These are phyloP conservation scores for Kuraishia ogatae DNA, from an alignment of 805 yeast genomes.

Conservation along the genomic window DNA sequence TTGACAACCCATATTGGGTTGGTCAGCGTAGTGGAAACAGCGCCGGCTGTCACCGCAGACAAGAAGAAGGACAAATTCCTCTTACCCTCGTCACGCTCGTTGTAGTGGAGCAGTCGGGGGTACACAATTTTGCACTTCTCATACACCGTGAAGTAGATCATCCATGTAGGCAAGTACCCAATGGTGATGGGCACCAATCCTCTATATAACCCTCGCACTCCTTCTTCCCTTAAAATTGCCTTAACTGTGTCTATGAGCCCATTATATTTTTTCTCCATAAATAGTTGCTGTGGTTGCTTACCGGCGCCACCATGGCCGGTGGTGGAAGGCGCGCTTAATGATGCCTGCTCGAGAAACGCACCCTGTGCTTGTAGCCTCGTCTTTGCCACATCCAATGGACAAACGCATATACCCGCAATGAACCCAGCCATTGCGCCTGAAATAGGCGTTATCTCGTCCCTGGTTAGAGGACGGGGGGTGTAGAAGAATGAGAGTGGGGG, in stretches of 20 bases:
- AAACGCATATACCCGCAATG: conserved; percentile 78
- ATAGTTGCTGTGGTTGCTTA: conserved; percentile 6
- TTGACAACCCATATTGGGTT: conserved; percentile 98
- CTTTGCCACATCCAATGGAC: conserved; percentile 94
- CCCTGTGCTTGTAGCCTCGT: conserved; percentile 94
- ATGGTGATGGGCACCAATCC: conserved; percentile 88
- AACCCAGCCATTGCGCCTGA: conserved; percentile 96
- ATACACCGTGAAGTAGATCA: conserved; percentile 86
- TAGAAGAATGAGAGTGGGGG: background rate
- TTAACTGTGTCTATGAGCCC: conserved; percentile 59
- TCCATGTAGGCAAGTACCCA: conserved; percentile 98
- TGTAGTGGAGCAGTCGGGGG: conserved; percentile 6
- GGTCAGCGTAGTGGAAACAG: conserved; percentile 72
- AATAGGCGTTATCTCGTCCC: conserved; percentile 52
- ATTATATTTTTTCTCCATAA: conserved; percentile 30
- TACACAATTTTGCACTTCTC: conserved; percentile 58
- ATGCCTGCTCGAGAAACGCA: conserved; percentile 20
- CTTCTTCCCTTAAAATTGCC: conserved; percentile 69
- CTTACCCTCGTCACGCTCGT: conserved; percentile 15
- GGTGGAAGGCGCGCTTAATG: conserved; percentile 5
- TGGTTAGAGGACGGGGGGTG: background rate
- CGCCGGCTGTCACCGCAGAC: conserved; percentile 83
- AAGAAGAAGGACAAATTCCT: conserved; percentile 29
- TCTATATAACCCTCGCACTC: conserved; percentile 73
- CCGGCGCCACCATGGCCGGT: conserved; percentile 13